phyloP scores from a whole-genome alignment of 345 rosid species.

The Triadica sebifera region DNA sequence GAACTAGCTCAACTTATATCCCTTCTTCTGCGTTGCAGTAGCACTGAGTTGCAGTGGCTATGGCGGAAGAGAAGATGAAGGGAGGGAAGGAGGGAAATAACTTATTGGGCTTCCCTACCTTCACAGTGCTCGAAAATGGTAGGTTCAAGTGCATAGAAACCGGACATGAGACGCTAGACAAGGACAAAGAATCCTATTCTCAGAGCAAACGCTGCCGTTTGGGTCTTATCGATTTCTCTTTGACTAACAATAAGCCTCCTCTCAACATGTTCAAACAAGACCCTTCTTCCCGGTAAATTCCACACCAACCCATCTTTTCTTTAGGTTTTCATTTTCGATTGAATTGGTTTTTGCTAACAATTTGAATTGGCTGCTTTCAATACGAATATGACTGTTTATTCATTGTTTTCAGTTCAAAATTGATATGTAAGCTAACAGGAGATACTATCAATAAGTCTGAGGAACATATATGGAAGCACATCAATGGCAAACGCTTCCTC shows the following conservation, averaged over 20 bases:
- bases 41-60: slow-evolving; percentile 10
- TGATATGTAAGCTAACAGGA: slow-evolving; percentile 84
- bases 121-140: slow-evolving; percentile 58
- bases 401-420: slow-evolving; percentile 54
- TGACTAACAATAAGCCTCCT: slow-evolving; percentile 62
- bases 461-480: slow-evolving; percentile 92
- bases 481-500: slow-evolving; percentile 80
- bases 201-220: slow-evolving; percentile 77
- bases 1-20: too few species aligned
- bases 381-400: not conserved
- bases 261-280: slow-evolving; percentile 80
- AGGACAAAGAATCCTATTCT: slow-evolving; percentile 65
- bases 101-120: slow-evolving; percentile 62
- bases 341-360: too few species aligned
- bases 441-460: slow-evolving; percentile 81
- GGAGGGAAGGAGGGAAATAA: slow-evolving; percentile 46
- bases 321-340: slow-evolving; percentile 4
- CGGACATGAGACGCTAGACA: slow-evolving; percentile 66
- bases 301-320: not conserved
- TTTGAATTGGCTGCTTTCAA: not conserved
- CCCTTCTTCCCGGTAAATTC: slow-evolving; percentile 56
- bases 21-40: not conserved
- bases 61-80: slow-evolving; percentile 15
- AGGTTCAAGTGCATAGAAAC: slow-evolving; percentile 83
- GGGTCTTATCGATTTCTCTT: slow-evolving; percentile 76